These are phyloP conservation scores for Eleusine indica DNA, from an alignment of 176 grass and related monocot species.

Conservation along the genomic window DNA sequence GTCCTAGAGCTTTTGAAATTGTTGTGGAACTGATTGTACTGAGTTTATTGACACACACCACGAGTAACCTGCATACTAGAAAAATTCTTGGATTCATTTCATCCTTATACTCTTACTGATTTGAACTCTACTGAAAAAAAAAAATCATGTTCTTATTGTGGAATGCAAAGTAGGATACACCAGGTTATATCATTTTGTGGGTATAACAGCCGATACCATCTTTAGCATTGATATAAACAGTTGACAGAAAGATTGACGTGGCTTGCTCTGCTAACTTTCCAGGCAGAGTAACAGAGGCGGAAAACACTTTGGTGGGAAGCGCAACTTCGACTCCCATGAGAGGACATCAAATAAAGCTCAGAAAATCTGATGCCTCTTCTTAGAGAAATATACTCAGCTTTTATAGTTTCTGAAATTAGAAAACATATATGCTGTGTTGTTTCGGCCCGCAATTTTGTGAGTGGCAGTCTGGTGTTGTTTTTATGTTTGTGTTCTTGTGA, in stretches of 20 bases:
- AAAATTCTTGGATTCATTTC: neutral
- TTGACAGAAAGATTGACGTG: neutral
- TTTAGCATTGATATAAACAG: neutral
- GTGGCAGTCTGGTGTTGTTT: neutral
- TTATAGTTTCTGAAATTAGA: neutral
- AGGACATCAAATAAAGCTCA: neutral
- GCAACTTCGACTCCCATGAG: conserved; percentile 34
- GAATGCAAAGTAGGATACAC: neutral
- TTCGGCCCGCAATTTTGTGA: neutral
- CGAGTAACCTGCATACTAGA: neutral
- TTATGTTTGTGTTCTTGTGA: neutral
- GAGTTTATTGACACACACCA: neutral
- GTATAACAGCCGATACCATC: neutral
- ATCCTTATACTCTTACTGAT: neutral
- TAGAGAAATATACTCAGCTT: neutral
- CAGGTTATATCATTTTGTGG: neutral
- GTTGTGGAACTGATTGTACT: neutral
- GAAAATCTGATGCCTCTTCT: neutral
- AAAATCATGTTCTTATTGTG: neutral
- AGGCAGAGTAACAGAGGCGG: conserved; percentile 64
- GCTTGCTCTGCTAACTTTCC: conserved; percentile 6
- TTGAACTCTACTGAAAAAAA: neutral
- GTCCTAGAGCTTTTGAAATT: neutral
- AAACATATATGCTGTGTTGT: neutral
- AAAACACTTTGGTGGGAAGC: conserved; percentile 58